Conservation (phyloP, 352 stramenopile genomes). For the Globisporangium barbulae region DNA sequence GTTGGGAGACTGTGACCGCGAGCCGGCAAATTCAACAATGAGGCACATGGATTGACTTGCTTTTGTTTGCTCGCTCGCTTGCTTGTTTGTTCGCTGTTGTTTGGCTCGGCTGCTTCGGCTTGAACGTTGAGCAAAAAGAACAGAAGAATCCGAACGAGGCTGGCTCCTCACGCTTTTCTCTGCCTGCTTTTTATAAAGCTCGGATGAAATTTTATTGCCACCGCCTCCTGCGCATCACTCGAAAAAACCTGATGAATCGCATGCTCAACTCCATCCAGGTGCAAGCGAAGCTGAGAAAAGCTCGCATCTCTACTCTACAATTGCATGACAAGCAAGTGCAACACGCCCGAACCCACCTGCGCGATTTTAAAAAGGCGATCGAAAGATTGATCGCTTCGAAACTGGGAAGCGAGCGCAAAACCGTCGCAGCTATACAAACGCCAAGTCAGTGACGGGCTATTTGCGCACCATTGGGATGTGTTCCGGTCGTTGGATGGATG, state of each 20-base stretch:
- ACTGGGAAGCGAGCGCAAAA: neutral
- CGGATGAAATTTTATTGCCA: conserved; percentile 9
- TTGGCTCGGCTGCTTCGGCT: neutral
- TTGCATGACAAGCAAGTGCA: neutral
- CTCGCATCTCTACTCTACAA: neutral
- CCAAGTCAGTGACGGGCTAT: neutral
- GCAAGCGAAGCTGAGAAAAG: neutral
- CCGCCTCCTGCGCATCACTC: conserved; percentile 1
- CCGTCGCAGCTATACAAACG: conserved; percentile 1
- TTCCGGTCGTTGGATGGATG: neutral
- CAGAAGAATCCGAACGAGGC: conserved; percentile 8
- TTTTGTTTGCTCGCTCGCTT: neutral
- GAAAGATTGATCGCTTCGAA: conserved; percentile 6
- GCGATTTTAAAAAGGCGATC: neutral
- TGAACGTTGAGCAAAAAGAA: conserved; percentile 17
- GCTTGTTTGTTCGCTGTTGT: neutral
- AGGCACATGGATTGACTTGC: conserved; percentile 13
- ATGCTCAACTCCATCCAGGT: neutral
- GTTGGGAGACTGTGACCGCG: conserved; percentile 6
- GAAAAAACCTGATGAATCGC: neutral
- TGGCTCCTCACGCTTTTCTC: conserved; percentile 4
- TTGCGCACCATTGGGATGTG: neutral
- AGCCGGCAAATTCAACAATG: conserved; percentile 55
- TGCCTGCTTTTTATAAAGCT: conserved; percentile 11
- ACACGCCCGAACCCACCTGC: neutral